Base-by-base conservation (phyloP, 1,139 yeast genomes). In the Taphrina betulina region DNA sequence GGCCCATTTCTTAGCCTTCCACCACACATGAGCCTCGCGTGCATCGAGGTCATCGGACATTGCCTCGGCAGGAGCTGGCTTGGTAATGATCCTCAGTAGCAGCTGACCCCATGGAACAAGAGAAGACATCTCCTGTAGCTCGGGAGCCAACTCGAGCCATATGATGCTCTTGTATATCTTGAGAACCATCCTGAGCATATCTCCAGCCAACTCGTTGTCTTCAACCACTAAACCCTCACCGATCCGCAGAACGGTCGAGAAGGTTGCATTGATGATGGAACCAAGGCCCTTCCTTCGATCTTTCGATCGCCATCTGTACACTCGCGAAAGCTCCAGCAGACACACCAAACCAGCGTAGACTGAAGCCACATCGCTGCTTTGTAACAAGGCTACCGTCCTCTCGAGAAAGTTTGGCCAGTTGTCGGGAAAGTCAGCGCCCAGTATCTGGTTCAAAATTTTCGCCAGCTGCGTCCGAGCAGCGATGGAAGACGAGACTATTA, bases 1-100 rank as follows among this genome's bases (percentile, higher is more conserved):
- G 0, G 95, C 80, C 96, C 98, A 90, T 69, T 92, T 92, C 69
- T 88, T 86, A 61, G 92, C 79, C 69, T 88, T 90, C 33, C 77
- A 79, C 85, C 86, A 81, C 3, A 83, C 76, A 60, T 75, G 72
- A 16, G 64, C 60, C 44, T 71, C 74, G 60, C 83, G 73, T 22
- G 75, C 79, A 20, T 75, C 78, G 35, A 70, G 72, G 35, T 79
- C 81, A 7, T 75, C 63, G 2, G 71, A 68, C 58, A 76, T 63
- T 1, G 80, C 75, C 12, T 71, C 68, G 3, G 69, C 67, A 2
- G 95, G 88, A 5, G 85, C 71, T 1, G 74, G 74, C 72, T 80
- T 77, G 62, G 80, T 81, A 51, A 87, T 78, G 3, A 87, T 78
- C 17, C 78, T 74, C 40, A 88, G 82, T 65, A 89, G 92, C 62